Percentiles rank a stretch among this genome's conserved stretches.
phyloP scores from a whole-genome alignment of 2,329 filamentous ascomycete genomes.

The Colletotrichum spaethianum region DNA sequence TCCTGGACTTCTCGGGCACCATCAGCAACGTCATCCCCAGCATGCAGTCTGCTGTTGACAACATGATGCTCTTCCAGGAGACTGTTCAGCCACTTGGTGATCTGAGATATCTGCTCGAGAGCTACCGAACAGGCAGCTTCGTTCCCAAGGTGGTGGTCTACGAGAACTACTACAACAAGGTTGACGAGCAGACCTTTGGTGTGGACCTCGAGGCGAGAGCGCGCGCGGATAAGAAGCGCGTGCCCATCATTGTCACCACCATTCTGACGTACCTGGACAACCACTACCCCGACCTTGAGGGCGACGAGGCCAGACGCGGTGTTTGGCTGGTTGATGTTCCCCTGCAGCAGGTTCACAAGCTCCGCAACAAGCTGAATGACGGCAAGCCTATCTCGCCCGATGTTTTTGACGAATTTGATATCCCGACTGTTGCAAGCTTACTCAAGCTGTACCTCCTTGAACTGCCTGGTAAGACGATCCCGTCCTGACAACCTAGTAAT shows the following conservation, averaged over 20 bases:
- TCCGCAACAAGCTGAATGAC: conserved; percentile 88
- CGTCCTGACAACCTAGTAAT: not conserved
- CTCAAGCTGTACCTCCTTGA: conserved; percentile 96
- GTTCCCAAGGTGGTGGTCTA: conserved; percentile 92
- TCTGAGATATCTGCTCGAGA: conserved; percentile 93
- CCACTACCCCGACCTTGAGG: conserved; percentile 97
- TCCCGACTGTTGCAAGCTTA: conserved; percentile 92
- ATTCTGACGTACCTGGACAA: conserved; percentile 96
- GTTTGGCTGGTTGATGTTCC: conserved; percentile 98
- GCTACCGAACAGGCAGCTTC: conserved; percentile 95
- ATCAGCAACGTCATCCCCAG: conserved; percentile 98
- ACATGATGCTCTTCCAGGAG: conserved; percentile 99
- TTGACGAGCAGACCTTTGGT: conserved; percentile 97
- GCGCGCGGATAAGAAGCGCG: conserved; percentile 93
- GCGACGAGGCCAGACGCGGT: conserved; percentile 90
- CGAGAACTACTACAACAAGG: conserved; percentile 99
- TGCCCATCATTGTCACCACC: conserved; percentile 91
- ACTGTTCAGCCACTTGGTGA: conserved; percentile 95
- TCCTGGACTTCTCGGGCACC: conserved; percentile 96
- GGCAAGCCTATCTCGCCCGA: conserved; percentile 85
- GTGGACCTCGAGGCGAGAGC: conserved; percentile 97
- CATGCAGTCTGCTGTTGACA: conserved; percentile 94
- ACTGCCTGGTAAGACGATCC: conserved; percentile 81
- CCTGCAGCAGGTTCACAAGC: conserved; percentile 84
- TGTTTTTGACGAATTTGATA: conserved; percentile 87